Evolutionary conservation across 768 basidiomycete genomes (phyloP).

Genomic region (Lanmaoa pseudosensibilis): DNA sequence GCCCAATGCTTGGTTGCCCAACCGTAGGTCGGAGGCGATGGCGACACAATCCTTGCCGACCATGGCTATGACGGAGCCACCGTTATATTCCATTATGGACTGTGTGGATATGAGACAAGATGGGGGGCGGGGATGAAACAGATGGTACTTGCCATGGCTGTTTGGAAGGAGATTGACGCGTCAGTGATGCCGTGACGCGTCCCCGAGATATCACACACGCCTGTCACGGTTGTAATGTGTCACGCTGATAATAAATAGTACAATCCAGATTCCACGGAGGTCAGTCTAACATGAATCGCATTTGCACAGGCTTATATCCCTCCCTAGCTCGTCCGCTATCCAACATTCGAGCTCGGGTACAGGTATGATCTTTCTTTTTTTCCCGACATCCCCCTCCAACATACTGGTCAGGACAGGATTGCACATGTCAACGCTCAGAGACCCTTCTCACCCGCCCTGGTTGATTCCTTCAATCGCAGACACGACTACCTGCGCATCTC

Average conservation of each 20-base stretch:
- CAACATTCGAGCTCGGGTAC: conserved; percentile 15
- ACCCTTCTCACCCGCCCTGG: conserved; percentile 51
- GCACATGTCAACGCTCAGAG: conserved; percentile 48
- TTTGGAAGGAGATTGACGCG: conserved; percentile 18
- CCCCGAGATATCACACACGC: background rate
- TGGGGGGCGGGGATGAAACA: background rate
- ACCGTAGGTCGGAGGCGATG: conserved; percentile 91
- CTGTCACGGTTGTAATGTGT: conserved; percentile 4
- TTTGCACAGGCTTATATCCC: conserved; percentile 5
- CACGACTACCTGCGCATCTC: conserved; percentile 91
- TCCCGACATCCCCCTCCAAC: background rate
- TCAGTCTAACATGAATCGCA: conserved; percentile 6
- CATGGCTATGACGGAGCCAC: conserved; percentile 99
- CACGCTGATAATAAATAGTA: background rate
- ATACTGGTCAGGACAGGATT: conserved; percentile 49
- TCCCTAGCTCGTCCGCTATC: conserved; percentile 13
- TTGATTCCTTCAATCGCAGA: conserved; percentile 65
- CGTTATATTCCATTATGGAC: conserved; percentile 93
- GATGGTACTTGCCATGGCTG: conserved; percentile 25
- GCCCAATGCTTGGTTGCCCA: conserved; percentile 85
- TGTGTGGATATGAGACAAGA: conserved; percentile 29
- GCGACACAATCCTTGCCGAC: conserved; percentile 98
- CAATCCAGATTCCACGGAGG: background rate
- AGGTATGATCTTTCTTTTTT: conserved; percentile 14
- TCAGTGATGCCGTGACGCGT: conserved; percentile 28